Base-by-base conservation (phyloP, 164 flowering plant genomes). In the Nymphaea thermarum region DNA sequence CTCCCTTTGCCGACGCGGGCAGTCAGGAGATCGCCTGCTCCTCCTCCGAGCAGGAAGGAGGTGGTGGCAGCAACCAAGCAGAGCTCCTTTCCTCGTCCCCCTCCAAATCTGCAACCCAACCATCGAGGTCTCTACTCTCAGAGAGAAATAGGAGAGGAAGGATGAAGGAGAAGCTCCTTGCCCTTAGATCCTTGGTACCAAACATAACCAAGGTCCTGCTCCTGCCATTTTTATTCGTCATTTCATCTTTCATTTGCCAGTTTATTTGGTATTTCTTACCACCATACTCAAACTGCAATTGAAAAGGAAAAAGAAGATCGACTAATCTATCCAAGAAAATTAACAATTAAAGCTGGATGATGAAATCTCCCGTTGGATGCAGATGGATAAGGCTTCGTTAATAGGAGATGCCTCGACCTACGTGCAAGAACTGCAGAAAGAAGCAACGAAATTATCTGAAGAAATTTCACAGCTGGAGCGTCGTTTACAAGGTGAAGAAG, bases 341-440 rank as follows among this genome's bases (percentile, higher is more conserved):
- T 47, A 12, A 7, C 55, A 47, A 25, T 25, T 25, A 25, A 25
- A 25, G 36, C 36, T 25, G 36, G 36, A 25, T 25, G 36, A 25
- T 25, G 36, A 25, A 25, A 25, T 25, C 36, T 25, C 12, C 55
- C 12, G 55, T 47, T 47, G 7, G 55, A 6, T 77, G 79, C 78
- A 92, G 98, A 92, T 92, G 96, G 98, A 92, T 66, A 92, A 87
- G 77, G 96, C 98, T 6, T 92, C 98, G 6, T 89, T 89, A 16
- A 78, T 92, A 65, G 96, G 89, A 64, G 98, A 92, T 67, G 98
- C 98, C 4, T 83, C 80, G 2, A 62, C 73, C 3, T 88, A 92
- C 64, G 77, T 92, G 43, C 86, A 88, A 77, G 83, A 84, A 4
- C 71, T 92, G 68, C 96, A 89, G 75, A 74, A 61, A 68, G 80